Conservation (phyloP, 176 grass and related monocot species). For the Pontederia crassipes region DNA sequence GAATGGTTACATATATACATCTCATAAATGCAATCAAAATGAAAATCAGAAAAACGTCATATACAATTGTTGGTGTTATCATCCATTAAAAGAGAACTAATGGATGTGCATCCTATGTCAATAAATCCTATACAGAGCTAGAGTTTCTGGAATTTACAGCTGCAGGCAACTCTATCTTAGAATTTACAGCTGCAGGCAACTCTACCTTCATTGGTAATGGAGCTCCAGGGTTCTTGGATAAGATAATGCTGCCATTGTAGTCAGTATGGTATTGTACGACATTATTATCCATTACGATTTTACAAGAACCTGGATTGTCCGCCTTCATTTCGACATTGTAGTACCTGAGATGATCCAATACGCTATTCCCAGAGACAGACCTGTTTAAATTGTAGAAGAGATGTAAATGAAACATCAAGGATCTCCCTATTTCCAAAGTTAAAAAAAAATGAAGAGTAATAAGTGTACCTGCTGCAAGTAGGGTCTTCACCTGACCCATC, state of each 20-base stretch:
- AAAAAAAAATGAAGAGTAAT: not conserved
- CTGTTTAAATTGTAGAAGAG: slow-evolving; percentile 18
- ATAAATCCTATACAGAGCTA: not conserved
- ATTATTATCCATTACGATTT: not conserved
- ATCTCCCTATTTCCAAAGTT: not conserved
- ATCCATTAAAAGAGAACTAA: too few species aligned
- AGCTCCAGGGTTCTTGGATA: not conserved
- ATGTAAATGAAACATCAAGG: not conserved
- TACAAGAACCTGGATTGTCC: slow-evolving; percentile 9
- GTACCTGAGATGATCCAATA: slow-evolving; percentile 56
- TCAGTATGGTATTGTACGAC: not conserved
- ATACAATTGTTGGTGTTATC: not conserved
- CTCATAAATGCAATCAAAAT: too few species aligned
- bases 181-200: not conserved
- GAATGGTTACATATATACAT: too few species aligned
- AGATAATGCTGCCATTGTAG: slow-evolving; percentile 7
- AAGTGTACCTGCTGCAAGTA: slow-evolving; percentile 54
- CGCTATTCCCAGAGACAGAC: slow-evolving; percentile 55
- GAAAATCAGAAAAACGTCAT: too few species aligned
- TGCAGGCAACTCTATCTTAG: not conserved
- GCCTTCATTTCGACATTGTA: slow-evolving; percentile 24
- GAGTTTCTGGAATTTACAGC: not conserved
- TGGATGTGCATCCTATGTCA: too few species aligned
- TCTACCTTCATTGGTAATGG: not conserved
- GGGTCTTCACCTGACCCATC: slow-evolving; percentile 78